phyloP scores from a whole-genome alignment of 805 yeast species.

The Yarrowia hollandica region DNA sequence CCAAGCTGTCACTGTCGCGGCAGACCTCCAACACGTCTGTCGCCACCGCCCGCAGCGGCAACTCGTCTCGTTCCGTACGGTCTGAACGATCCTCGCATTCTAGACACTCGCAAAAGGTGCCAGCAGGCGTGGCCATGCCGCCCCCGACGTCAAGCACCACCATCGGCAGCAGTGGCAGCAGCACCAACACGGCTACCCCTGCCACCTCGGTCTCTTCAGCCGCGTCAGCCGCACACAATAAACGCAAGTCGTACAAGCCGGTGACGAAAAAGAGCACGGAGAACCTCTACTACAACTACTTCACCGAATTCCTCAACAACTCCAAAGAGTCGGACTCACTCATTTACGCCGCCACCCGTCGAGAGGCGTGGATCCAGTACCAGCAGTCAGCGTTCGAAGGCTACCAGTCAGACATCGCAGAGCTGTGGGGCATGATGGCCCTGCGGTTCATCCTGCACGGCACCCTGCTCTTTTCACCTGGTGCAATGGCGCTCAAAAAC shows the following conservation, averaged over 20 bases:
- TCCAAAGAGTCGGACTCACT: constrained; percentile 36
- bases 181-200: too few relatives aligned
- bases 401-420: constrained; percentile 35
- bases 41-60: not conserved
- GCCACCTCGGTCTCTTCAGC: too few relatives aligned
- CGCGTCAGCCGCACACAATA: not conserved
- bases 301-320: constrained; percentile 31
- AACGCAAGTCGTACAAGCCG: constrained; percentile 15
- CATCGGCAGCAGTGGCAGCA: too few relatives aligned
- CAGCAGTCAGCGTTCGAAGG: constrained; percentile 31
- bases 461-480: constrained; percentile 39
- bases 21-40: constrained; percentile 18
- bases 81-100: not conserved
- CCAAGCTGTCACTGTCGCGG: constrained; percentile 1
- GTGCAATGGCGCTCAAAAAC: constrained; percentile 16
- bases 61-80: not conserved
- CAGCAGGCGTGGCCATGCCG: not conserved
- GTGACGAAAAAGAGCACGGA: constrained; percentile 15
- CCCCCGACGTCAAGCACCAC: not conserved
- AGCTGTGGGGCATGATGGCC: constrained; percentile 42
- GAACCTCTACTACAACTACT: constrained; percentile 18
- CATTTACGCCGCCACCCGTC: constrained; percentile 37
- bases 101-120: constrained; percentile 1
- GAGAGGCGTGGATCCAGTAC: constrained; percentile 41
- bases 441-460: constrained; percentile 37